A percentile compares a stretch with the other conserved stretches of the same genome.
These are phyloP conservation scores for Nicotiana rustica DNA, from an alignment of 305 asterid species.

Conservation along the genomic window DNA sequence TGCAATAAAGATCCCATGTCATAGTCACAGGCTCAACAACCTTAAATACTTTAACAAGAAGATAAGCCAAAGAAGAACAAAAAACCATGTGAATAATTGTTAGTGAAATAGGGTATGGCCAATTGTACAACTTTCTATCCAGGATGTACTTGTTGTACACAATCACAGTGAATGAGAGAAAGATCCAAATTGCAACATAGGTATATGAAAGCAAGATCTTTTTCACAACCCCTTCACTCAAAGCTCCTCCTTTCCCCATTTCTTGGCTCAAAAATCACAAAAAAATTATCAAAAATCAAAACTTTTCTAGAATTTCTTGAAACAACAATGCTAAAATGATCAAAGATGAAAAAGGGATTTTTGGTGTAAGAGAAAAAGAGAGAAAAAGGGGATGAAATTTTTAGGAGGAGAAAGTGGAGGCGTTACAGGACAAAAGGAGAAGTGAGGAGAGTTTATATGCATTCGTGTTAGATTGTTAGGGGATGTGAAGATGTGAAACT, in stretches of 20 bases:
- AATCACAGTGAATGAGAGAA: slow-evolving; percentile 66
- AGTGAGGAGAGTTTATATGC: slow-evolving; percentile 20
- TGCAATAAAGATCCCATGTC: slow-evolving; percentile 62
- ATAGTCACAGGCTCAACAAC: slow-evolving; percentile 61
- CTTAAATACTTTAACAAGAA: slow-evolving; percentile 56
- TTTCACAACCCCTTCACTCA: slow-evolving; percentile 60
- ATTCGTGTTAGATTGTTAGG: slow-evolving; percentile 27
- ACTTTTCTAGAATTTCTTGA: neutral
- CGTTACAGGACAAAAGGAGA: slow-evolving; percentile 9
- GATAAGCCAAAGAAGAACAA: slow-evolving; percentile 60
- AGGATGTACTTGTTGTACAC: slow-evolving; percentile 69
- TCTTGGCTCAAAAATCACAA: neutral
- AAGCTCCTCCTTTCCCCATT: slow-evolving; percentile 61
- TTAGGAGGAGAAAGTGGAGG: slow-evolving; percentile 31
- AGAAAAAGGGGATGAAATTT: neutral
- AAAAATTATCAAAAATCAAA: neutral
- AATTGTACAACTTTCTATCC: slow-evolving; percentile 65
- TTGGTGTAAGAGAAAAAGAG: neutral
- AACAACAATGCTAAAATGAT: too few relatives aligned
- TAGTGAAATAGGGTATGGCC: slow-evolving; percentile 70
- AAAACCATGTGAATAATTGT: slow-evolving; percentile 67
- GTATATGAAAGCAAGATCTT: slow-evolving; percentile 66
- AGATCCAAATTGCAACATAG: slow-evolving; percentile 65
- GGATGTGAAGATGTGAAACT: slow-evolving; percentile 23
- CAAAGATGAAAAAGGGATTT: neutral